Percentiles rank a stretch among this genome's conserved stretches.
Evolutionary conservation across 306 rosid genomes (phyloP).

Genomic region (Rosa chinensis): DNA sequence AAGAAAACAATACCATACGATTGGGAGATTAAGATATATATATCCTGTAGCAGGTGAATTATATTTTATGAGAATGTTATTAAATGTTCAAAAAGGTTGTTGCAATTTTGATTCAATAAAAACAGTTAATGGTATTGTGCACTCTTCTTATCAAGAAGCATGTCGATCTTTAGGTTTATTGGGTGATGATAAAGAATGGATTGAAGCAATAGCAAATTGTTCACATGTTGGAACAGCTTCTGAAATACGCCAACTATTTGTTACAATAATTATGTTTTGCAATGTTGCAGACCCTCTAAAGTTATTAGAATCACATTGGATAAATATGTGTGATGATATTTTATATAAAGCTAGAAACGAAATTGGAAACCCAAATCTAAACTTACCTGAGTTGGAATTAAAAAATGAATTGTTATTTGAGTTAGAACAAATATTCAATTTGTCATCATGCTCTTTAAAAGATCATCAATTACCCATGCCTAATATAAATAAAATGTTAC

Average conservation of each 20-base stretch:
- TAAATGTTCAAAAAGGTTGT: neutral
- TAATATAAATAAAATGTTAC: neutral
- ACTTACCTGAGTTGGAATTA: neutral
- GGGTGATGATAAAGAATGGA: conserved; percentile 13
- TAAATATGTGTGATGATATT: conserved; percentile 6
- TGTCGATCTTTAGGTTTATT: neutral
- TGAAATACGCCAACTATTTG: neutral
- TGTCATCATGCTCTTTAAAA: neutral
- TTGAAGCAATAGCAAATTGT: no score
- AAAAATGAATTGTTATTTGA: neutral
- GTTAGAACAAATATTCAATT: neutral
- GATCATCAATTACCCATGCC: neutral
- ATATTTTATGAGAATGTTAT: neutral
- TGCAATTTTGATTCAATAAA: neutral
- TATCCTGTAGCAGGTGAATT: neutral
- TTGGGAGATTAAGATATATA: neutral
- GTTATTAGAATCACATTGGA: neutral
- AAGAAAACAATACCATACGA: neutral
- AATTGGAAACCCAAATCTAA: neutral
- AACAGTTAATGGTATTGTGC: neutral
- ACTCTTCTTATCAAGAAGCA: neutral
- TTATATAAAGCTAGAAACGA: neutral
- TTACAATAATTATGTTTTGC: neutral
- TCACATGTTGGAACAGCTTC: neutral
- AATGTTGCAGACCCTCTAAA: neutral